phyloP scores from a whole-genome alignment of 2,329 filamentous ascomycete species.

The Aspergillus neoniger region DNA sequence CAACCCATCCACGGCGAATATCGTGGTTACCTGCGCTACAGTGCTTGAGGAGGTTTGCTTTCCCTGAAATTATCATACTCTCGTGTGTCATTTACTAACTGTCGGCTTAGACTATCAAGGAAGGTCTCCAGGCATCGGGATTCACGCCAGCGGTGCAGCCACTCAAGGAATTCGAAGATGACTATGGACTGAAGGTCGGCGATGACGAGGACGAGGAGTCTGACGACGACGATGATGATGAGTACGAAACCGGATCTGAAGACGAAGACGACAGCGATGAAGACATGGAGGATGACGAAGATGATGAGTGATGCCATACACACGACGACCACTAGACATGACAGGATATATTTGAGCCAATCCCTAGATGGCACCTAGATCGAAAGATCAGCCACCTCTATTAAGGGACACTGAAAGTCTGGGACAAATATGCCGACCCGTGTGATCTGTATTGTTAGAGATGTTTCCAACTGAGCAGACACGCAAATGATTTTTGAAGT shows the following conservation, averaged over 20 bases:
- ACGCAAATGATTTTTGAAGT: not conserved
- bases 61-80: slow-evolving; percentile 1
- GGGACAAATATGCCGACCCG: slow-evolving; percentile 15
- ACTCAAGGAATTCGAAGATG: slow-evolving; percentile 80
- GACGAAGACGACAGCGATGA: slow-evolving; percentile 49
- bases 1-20: slow-evolving; percentile 74
- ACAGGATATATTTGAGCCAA: not conserved
- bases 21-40: slow-evolving; percentile 84
- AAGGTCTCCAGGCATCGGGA: slow-evolving; percentile 71
- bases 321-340: slow-evolving; percentile 8
- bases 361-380: not conserved
- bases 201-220: slow-evolving; percentile 60
- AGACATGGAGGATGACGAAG: slow-evolving; percentile 47
- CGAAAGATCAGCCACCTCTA: not conserved
- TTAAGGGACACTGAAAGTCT: not conserved
- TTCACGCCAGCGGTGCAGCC: slow-evolving; percentile 76
- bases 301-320: slow-evolving; percentile 29
- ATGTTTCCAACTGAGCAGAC: not conserved
- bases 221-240: slow-evolving; percentile 42
- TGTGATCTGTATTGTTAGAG: not conserved
- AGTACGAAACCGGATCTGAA: slow-evolving; percentile 49
- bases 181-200: slow-evolving; percentile 74
- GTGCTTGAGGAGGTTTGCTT: slow-evolving; percentile 77
- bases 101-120: slow-evolving; percentile 65
- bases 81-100: slow-evolving; percentile 16